These are phyloP conservation scores for Endoconidiophora polonica DNA, from an alignment of 2,329 filamentous ascomycete species.

Conservation along the genomic window DNA sequence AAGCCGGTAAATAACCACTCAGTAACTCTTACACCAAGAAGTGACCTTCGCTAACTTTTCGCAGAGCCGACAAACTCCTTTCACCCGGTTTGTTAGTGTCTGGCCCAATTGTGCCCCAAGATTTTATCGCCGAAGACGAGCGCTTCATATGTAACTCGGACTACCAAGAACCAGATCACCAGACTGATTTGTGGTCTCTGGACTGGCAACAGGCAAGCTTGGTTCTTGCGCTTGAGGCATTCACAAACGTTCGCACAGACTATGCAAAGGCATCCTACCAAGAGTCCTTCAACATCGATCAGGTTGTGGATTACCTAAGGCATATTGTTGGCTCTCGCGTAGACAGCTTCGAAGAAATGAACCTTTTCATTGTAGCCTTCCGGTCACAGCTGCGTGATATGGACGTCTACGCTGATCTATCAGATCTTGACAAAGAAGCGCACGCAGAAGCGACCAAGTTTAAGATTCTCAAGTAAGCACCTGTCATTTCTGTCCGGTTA, in stretches of 20 bases:
- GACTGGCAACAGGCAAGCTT: constrained; percentile 50
- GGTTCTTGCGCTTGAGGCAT: constrained; percentile 49
- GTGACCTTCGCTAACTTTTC: too few species aligned
- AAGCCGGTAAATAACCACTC: too few species aligned
- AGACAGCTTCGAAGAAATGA: constrained; percentile 44
- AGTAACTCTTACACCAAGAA: too few species aligned
- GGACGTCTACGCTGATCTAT: constrained; percentile 51
- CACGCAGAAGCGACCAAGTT: constrained; percentile 70
- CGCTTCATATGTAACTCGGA: constrained; percentile 51
- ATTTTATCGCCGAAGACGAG: constrained; percentile 7
- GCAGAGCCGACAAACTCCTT: too few species aligned
- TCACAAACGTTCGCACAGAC: constrained; percentile 46
- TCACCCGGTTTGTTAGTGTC: background rate
- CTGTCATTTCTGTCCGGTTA: too few species aligned
- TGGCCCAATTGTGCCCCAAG: background rate
- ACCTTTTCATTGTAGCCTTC: constrained; percentile 77
- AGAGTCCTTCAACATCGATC: constrained; percentile 60
- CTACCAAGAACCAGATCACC: constrained; percentile 53
- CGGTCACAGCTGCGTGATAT: constrained; percentile 52
- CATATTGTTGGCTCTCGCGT: constrained; percentile 14
- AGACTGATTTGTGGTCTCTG: constrained; percentile 54
- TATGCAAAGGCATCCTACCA: constrained; percentile 64
- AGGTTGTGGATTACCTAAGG: constrained; percentile 42
- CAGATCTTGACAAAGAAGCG: constrained; percentile 57
- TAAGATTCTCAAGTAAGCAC: constrained; percentile 57